Evolutionary conservation across 2,329 filamentous ascomycete genomes (phyloP).

Genomic region (Leptographium flavum): DNA sequence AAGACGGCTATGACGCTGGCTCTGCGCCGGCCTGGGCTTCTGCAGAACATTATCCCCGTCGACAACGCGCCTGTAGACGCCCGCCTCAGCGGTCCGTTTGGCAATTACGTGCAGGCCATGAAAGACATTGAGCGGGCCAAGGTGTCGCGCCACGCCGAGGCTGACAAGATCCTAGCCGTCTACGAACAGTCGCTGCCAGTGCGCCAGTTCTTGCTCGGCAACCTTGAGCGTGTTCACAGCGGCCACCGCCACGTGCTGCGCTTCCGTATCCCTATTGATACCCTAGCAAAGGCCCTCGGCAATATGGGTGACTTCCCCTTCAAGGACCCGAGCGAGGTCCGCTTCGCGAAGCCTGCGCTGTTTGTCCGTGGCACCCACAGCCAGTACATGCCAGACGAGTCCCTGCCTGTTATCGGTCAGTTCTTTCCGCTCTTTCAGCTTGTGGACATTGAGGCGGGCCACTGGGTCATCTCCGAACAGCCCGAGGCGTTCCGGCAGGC

Average conservation of each 20-base stretch:
- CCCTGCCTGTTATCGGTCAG: slow-evolving; percentile 60
- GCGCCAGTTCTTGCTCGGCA: slow-evolving; percentile 84
- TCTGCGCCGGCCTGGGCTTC: slow-evolving; percentile 50
- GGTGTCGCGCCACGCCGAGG: slow-evolving; percentile 58
- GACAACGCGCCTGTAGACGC: slow-evolving; percentile 88
- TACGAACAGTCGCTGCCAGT: slow-evolving; percentile 66
- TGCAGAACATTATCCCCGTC: slow-evolving; percentile 64
- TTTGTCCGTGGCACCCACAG: slow-evolving; percentile 69
- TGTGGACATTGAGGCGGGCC: slow-evolving; percentile 62
- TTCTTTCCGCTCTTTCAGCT: slow-evolving; percentile 72
- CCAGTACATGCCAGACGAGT: slow-evolving; percentile 68
- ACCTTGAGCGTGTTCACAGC: slow-evolving; percentile 45
- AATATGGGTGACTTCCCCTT: slow-evolving; percentile 84
- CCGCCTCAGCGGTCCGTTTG: slow-evolving; percentile 59
- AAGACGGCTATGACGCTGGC: slow-evolving; percentile 86
- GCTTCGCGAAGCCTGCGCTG: slow-evolving; percentile 65
- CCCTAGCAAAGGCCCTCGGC: slow-evolving; percentile 52
- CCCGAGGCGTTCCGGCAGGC: slow-evolving; percentile 59
- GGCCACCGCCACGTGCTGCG: slow-evolving; percentile 31
- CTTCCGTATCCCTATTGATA: slow-evolving; percentile 68
- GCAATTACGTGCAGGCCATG: slow-evolving; percentile 74
- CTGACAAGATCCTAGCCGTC: slow-evolving; percentile 61
- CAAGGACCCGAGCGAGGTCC: slow-evolving; percentile 49
- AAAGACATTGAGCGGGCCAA: slow-evolving; percentile 57
- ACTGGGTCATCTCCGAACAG: slow-evolving; percentile 85